These are phyloP conservation scores for Anacardium occidentale DNA, from an alignment of 345 rosid species.

Conservation along the genomic window DNA sequence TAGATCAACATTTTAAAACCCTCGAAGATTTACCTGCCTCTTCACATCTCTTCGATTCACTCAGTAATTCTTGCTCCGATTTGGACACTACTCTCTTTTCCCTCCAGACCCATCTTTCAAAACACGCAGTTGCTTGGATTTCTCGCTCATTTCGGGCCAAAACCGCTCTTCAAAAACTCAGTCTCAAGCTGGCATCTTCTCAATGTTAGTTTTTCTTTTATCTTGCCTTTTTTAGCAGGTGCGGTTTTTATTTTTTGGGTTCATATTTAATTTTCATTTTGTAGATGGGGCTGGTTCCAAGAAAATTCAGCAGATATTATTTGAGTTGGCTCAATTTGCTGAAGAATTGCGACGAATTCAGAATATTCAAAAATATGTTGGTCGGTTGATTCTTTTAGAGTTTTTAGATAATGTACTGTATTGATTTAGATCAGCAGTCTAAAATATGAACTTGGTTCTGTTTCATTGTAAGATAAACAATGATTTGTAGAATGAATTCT, in stretches of 20 bases:
- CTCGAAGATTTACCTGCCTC: slow-evolving; percentile 39
- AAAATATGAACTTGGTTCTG: not conserved
- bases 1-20: slow-evolving; percentile 46
- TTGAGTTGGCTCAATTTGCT: slow-evolving; percentile 41
- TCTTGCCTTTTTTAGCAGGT: not conserved
- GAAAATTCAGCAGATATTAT: slow-evolving; percentile 27
- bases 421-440: too few relatives aligned
- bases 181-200: slow-evolving; percentile 38
- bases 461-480: not conserved
- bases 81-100: slow-evolving; percentile 36
- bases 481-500: not conserved
- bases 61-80: slow-evolving; percentile 31
- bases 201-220: slow-evolving; percentile 21
- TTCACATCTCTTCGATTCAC: slow-evolving; percentile 38
- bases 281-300: slow-evolving; percentile 43
- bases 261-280: slow-evolving; percentile 4
- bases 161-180: slow-evolving; percentile 37
- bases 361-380: slow-evolving; percentile 39
- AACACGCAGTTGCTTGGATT: slow-evolving; percentile 68
- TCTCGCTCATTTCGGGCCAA: slow-evolving; percentile 51
- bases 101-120: slow-evolving; percentile 41
- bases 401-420: not conserved
- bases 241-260: not conserved
- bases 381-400: slow-evolving; percentile 33
- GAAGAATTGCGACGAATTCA: slow-evolving; percentile 48